phyloP scores from a whole-genome alignment of 2,329 filamentous ascomycete species.

The Pezicula neosporulosa region DNA sequence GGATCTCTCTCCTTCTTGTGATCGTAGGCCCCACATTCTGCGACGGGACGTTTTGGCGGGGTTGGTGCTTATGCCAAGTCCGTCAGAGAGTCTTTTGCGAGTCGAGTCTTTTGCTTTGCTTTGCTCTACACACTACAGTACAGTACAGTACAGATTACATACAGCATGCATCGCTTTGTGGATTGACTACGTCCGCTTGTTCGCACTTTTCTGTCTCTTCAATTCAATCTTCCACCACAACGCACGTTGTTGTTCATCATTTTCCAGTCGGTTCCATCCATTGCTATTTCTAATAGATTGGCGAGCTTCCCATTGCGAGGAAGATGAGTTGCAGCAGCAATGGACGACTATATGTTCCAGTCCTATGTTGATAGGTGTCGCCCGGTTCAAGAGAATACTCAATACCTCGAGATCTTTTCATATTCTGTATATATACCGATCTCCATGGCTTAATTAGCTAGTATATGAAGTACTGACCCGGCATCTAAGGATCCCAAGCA shows the following conservation, averaged over 20 bases:
- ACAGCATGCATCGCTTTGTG: no score
- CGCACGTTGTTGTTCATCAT: background rate
- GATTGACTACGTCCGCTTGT: no score
- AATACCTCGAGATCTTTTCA: constrained; percentile 27
- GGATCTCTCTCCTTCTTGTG: background rate
- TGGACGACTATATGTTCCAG: constrained; percentile 32
- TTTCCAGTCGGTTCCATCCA: no score
- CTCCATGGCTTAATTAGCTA: background rate
- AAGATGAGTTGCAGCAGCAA: constrained; percentile 9
- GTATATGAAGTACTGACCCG: constrained; percentile 1
- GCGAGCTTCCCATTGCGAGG: background rate
- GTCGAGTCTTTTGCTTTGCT: no score
- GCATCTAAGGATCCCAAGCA: constrained; percentile 6
- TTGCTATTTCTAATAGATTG: no score
- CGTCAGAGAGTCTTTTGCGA: background rate
- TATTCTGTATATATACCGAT: constrained; percentile 23
- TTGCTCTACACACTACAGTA: no score
- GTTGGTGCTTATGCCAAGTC: constrained; percentile 1
- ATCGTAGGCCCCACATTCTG: background rate
- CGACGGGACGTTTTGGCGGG: background rate
- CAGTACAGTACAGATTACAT: no score
- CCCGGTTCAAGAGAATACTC: constrained; percentile 22
- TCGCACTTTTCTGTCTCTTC: background rate
- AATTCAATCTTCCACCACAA: background rate
- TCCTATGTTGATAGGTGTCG: constrained; percentile 23